These are phyloP conservation scores for Calophaca sinica DNA, from an alignment of 306 rosid species.

Conservation along the genomic window DNA sequence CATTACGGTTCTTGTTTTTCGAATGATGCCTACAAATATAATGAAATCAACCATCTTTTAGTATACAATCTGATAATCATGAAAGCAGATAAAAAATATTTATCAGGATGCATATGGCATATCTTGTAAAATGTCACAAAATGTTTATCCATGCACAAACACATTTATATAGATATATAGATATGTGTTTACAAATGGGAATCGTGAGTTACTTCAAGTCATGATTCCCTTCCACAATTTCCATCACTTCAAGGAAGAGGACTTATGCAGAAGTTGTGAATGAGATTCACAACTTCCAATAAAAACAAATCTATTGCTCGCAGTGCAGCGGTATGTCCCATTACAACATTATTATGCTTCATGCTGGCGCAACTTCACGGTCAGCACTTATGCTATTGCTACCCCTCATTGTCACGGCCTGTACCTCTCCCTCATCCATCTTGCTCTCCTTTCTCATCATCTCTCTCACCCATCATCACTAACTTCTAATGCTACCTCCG, in stretches of 20 bases:
- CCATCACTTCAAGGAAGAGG: not conserved
- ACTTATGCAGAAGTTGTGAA: not conserved
- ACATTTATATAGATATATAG: not conserved
- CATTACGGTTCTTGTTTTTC: slow-evolving; percentile 86
- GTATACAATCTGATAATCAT: not conserved
- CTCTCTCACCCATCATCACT: not conserved
- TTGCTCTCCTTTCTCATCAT: not conserved
- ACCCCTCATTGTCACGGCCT: not conserved
- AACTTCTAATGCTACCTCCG: not conserved
- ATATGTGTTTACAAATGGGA: not conserved
- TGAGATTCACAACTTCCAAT: not conserved
- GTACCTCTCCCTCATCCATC: not conserved
- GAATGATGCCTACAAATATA: slow-evolving; percentile 71
- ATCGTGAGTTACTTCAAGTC: not conserved
- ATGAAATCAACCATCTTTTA: slow-evolving; percentile 23
- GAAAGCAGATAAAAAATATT: slow-evolving; percentile 9
- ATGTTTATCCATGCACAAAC: not conserved
- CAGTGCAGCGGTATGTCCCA: not conserved
- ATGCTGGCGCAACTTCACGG: too few relatives aligned
- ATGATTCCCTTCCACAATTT: not conserved
- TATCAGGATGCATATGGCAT: slow-evolving; percentile 13
- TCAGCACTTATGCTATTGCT: not conserved
- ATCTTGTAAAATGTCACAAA: not conserved
- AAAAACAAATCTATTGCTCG: not conserved
- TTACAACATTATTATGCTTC: not conserved